Evolutionary conservation across 1,284 basidiomycete genomes (phyloP), one percentile per base, ranked within the genome.

Genomic region (Ceratobasidium sp.): DNA sequence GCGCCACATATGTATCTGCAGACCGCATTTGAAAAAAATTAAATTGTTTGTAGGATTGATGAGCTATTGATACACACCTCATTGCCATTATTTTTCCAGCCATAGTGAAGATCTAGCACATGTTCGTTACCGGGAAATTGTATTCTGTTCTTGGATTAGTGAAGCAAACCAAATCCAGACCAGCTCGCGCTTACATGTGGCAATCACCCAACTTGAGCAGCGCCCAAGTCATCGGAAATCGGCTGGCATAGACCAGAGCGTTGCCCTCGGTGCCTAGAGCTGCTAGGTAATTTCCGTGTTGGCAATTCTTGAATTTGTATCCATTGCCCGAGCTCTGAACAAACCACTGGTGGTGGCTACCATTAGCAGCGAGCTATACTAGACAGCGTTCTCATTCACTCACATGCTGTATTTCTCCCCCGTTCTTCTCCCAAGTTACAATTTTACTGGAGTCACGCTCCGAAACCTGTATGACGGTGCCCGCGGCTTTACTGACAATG

Each of bases 181-280:
- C 36, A 11, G 36, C 3, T 27, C 31, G 22, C 31, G 11, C 67
- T 33, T 60, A 71, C 67, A 60, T 15, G 44, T 71, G 59, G 6
- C 50, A 41, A 22, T 60, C 67, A 11, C 45, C 22, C 15, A 24
- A 17, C 31, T 71, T 71, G 17, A 71, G 31, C 19, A 71, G 48
- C 9, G 59, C 41, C 67, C 67, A 71, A 2, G 67, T 59, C 19
- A 45, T 71, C 17, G 67, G 67, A 19, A 57, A 71, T n/a, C 56
- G 24, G 14, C 54, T 48, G 7, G 67, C 67, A 29, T 71, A 60
- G n/a, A 71, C 54, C 17, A 59, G 27, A 33, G 54, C 11, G 22
- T 48, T 29, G 11, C 1, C 6, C 29, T 59, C 56, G 36, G 54
- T 71, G 22, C 24, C 50, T 19, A 54, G 22, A 19, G 59, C 67